Conservation (phyloP, 192 early-diverging fungal genomes). For the Rhizoclosmatium sp. region DNA sequence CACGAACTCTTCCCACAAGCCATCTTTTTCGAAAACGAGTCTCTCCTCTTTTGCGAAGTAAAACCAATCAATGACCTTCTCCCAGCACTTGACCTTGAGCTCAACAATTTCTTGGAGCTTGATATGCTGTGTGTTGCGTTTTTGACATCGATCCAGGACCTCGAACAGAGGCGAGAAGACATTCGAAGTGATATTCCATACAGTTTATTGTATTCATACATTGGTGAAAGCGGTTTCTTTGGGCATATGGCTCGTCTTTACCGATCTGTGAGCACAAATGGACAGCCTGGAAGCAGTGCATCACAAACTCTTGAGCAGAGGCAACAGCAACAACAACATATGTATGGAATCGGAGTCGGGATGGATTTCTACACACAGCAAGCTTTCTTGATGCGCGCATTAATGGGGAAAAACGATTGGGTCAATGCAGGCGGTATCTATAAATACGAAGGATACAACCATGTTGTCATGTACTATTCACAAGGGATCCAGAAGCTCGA, state of each 20-base stretch:
- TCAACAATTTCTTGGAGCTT: conserved; percentile 20
- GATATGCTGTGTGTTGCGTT: conserved; percentile 18
- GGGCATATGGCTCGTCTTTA: neutral
- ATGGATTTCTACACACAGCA: conserved; percentile 46
- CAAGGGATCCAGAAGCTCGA: conserved; percentile 34
- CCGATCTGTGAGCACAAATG: neutral
- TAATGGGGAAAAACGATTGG: conserved; percentile 51
- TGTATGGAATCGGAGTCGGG: conserved; percentile 24
- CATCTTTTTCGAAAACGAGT: conserved; percentile 8
- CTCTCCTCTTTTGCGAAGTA: conserved; percentile 27
- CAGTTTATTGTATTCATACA: conserved; percentile 9
- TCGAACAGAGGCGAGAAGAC: conserved; percentile 15
- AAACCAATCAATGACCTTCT: conserved; percentile 35
- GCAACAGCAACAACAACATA: conserved; percentile 5
- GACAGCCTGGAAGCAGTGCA: conserved; percentile 18
- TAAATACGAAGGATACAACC: neutral
- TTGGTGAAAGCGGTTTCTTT: conserved; percentile 15
- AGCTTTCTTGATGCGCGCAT: conserved; percentile 23
- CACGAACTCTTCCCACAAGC: conserved; percentile 37
- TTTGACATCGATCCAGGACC: conserved; percentile 16
- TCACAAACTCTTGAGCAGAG: neutral
- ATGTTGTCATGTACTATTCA: neutral
- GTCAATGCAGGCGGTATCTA: conserved; percentile 25
- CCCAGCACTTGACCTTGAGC: conserved; percentile 27
- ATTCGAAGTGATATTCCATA: conserved; percentile 15